Evolutionary conservation across 352 stramenopile species (phyloP).

Genomic region (Phytophthora ohioensis): DNA sequence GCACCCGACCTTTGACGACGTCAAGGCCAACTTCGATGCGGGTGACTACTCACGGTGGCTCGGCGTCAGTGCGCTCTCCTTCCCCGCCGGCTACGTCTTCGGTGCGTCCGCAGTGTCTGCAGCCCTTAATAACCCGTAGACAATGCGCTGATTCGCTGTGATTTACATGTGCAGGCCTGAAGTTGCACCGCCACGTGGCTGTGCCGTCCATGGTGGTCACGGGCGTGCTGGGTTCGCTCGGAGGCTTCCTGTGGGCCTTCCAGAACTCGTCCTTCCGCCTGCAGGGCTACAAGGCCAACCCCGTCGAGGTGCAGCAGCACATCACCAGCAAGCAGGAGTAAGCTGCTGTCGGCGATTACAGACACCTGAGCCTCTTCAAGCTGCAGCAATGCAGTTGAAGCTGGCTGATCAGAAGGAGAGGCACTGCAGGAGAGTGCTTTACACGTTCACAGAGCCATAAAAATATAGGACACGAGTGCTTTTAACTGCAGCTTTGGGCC

Average conservation of each 20-base stretch:
- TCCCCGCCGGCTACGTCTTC: conserved; percentile 81
- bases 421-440: conserved; percentile 7
- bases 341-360: background rate
- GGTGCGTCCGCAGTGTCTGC: conserved; percentile 46
- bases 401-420: background rate
- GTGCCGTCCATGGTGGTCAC: conserved; percentile 82
- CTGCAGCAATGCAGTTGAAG: background rate
- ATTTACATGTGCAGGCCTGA: conserved; percentile 46
- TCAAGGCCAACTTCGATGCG: conserved; percentile 73
- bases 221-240: conserved; percentile 75
- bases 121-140: background rate
- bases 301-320: conserved; percentile 70
- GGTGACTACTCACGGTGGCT: conserved; percentile 73
- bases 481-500: conserved; percentile 5
- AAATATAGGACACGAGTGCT: conserved; percentile 39
- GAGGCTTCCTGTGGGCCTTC: conserved; percentile 82
- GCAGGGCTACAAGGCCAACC: conserved; percentile 75
- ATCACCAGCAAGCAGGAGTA: conserved; percentile 55
- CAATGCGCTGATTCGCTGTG: conserved; percentile 15
- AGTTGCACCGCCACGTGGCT: conserved; percentile 69
- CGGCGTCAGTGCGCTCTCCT: conserved; percentile 68
- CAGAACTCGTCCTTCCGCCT: conserved; percentile 87
- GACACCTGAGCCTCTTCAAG: background rate
- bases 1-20: conserved; percentile 79
- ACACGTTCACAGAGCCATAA: conserved; percentile 28